Conservation (phyloP, 257 asterid species). For the Asclepias syriaca region DNA sequence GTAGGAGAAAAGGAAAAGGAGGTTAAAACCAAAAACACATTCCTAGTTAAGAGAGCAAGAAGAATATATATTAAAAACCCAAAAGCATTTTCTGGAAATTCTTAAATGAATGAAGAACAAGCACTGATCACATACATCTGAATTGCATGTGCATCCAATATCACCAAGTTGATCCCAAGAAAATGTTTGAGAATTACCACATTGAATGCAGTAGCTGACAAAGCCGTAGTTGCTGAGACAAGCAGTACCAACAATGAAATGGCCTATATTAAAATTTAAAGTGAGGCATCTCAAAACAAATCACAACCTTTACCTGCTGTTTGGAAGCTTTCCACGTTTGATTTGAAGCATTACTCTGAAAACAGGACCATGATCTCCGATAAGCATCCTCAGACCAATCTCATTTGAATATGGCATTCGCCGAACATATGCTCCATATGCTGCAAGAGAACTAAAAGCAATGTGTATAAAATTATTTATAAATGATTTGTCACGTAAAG, state of each 20-base stretch:
- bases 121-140: slow-evolving; percentile 34
- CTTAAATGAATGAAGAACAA: background rate
- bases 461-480: background rate
- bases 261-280: slow-evolving; percentile 10
- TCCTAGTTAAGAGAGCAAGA: background rate
- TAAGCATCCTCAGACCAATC: slow-evolving; percentile 85
- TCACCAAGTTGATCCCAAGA: slow-evolving; percentile 68
- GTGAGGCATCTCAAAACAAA: background rate
- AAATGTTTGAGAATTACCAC: slow-evolving; percentile 66
- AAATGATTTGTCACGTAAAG: background rate
- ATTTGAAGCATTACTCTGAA: slow-evolving; percentile 83
- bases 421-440: slow-evolving; percentile 82
- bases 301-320: slow-evolving; percentile 40
- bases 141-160: slow-evolving; percentile 60
- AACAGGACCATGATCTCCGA: slow-evolving; percentile 93
- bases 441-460: slow-evolving; percentile 64
- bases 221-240: slow-evolving; percentile 57
- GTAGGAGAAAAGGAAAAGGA: background rate
- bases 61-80: background rate
- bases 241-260: slow-evolving; percentile 11
- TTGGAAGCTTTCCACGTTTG: slow-evolving; percentile 66
- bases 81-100: background rate
- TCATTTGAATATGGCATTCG: slow-evolving; percentile 87
- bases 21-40: background rate
- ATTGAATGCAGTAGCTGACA: slow-evolving; percentile 70